Evolutionary conservation across 768 basidiomycete genomes (phyloP).

Genomic region (Amanita inopinata): DNA sequence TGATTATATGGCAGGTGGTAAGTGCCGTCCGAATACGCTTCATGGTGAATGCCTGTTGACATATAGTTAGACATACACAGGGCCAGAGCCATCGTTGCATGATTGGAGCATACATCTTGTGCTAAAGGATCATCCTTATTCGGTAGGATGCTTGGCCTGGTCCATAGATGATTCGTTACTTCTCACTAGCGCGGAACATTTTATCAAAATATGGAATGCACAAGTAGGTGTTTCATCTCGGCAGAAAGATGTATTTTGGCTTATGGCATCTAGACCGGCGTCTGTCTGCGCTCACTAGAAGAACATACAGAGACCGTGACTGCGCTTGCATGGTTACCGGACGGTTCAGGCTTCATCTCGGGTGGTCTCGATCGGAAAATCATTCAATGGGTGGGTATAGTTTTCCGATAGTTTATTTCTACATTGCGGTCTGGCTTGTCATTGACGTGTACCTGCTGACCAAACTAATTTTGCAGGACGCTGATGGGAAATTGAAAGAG

Average conservation of each 20-base stretch:
- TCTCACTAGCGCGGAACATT: conserved; percentile 72
- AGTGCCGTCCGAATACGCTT: conserved; percentile 19
- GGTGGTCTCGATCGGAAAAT: conserved; percentile 80
- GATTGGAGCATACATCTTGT: conserved; percentile 52
- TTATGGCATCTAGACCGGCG: conserved; percentile 50
- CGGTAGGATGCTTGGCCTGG: conserved; percentile 84
- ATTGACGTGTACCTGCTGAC: conserved; percentile 9
- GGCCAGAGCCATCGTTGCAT: conserved; percentile 37
- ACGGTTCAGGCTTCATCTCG: conserved; percentile 85
- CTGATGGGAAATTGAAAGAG: conserved; percentile 61
- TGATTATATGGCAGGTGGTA: conserved; percentile 88
- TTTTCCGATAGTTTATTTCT: conserved; percentile 11
- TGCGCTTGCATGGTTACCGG: conserved; percentile 79
- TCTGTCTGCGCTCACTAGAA: conserved; percentile 52
- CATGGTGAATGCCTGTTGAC: conserved; percentile 11
- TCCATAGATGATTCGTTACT: conserved; percentile 81
- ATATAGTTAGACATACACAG: conserved; percentile 25
- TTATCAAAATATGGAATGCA: conserved; percentile 84
- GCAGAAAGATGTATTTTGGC: conserved; percentile 10
- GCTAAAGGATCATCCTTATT: conserved; percentile 68
- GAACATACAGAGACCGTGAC: conserved; percentile 79
- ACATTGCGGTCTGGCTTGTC: conserved; percentile 8
- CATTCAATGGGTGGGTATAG: conserved; percentile 63
- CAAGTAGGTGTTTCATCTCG: conserved; percentile 43
- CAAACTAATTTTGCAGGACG: conserved; percentile 38